A percentile compares a stretch with the other conserved stretches of the same genome.
phyloP scores from a whole-genome alignment of 2,329 filamentous ascomycete genomes.

The Paracorniculantispora psalliotae region DNA sequence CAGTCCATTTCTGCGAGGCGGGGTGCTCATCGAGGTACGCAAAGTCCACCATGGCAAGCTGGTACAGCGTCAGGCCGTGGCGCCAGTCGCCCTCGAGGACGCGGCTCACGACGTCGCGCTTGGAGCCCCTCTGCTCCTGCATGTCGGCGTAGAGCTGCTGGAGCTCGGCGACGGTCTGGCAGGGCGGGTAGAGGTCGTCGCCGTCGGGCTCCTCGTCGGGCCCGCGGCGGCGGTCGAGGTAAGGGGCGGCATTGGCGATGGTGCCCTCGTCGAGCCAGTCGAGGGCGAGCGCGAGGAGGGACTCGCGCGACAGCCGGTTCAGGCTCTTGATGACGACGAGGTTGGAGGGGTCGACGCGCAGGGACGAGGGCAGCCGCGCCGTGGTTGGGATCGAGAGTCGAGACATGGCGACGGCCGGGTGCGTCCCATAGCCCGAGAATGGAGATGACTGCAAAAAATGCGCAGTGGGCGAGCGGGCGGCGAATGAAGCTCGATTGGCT shows the following conservation, averaged over 20 bases:
- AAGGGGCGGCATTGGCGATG: slow-evolving; percentile 45
- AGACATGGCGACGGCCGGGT: slow-evolving; percentile 35
- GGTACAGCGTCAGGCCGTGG: slow-evolving; percentile 58
- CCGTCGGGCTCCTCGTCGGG: slow-evolving; percentile 52
- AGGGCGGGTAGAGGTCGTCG: slow-evolving; percentile 65
- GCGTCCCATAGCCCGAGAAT: not conserved
- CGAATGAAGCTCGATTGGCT: not conserved
- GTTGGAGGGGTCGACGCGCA: slow-evolving; percentile 63
- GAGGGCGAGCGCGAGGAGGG: slow-evolving; percentile 66
- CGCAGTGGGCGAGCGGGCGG: not conserved
- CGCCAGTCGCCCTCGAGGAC: slow-evolving; percentile 66
- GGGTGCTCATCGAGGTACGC: slow-evolving; percentile 63
- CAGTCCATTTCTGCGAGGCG: slow-evolving; percentile 58
- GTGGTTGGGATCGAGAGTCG: slow-evolving; percentile 64
- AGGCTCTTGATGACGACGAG: slow-evolving; percentile 62
- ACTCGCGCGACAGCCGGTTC: slow-evolving; percentile 63
- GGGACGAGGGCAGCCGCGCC: slow-evolving; percentile 63
- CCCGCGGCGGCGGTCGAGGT: slow-evolving; percentile 24
- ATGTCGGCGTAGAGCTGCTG: slow-evolving; percentile 59
- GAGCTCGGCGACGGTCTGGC: slow-evolving; percentile 60
- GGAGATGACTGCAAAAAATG: not conserved
- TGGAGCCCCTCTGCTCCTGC: slow-evolving; percentile 54
- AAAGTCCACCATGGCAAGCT: slow-evolving; percentile 64
- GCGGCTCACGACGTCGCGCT: slow-evolving; percentile 58
- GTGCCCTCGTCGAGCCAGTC: slow-evolving; percentile 72